Base-by-base conservation (phyloP, 495 filamentous ascomycete species). In the Podospora anserina region DNA sequence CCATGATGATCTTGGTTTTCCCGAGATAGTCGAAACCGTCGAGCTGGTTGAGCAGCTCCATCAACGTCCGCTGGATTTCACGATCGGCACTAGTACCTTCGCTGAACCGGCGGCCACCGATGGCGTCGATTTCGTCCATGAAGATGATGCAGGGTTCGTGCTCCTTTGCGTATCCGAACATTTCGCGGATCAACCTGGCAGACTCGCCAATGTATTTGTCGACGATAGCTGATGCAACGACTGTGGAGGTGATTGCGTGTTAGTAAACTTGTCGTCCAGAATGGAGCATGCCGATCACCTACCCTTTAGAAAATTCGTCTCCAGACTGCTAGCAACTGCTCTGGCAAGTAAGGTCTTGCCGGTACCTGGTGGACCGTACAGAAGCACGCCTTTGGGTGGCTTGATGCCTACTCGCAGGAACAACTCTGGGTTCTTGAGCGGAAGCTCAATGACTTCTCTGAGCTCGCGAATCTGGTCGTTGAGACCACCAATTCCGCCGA, bases 1-100 rank as follows among this genome's bases (percentile, higher is more conserved):
- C 96, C 96, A 99, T 99, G 82, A 98, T 99, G 80, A 99, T 99
- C 84, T 99, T 99, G 26, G 96, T 99, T 86, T 97, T 96, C 66
- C 96, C 96, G 5, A 99, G 85, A 79, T 99, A 99, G 78, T 99
- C 96, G 83, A 99, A 99, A 66, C 96, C 96, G 78, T 99, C 96
- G 59, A 99, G 88, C 78, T 99, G 96, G 79, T 99, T 99, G 68
- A 99, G 90, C 32, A 99, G 86, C 77, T 99, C 96, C 96, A 99
- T 99, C 69, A 99, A 85, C 54, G 96, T 99, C 68, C 96, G 91
- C 83, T 99, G 96, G 72, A 99, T 99, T 79, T 99, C 96, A 71
- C 96, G 90, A 82, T 99, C 96, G 27, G 96, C 96, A 39, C 92
- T 96, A 66, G 96, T 99, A 71, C 96, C 96, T 78, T 99, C 96